phyloP scores from a whole-genome alignment of 345 rosid genomes.

The Trapa bicornis region DNA sequence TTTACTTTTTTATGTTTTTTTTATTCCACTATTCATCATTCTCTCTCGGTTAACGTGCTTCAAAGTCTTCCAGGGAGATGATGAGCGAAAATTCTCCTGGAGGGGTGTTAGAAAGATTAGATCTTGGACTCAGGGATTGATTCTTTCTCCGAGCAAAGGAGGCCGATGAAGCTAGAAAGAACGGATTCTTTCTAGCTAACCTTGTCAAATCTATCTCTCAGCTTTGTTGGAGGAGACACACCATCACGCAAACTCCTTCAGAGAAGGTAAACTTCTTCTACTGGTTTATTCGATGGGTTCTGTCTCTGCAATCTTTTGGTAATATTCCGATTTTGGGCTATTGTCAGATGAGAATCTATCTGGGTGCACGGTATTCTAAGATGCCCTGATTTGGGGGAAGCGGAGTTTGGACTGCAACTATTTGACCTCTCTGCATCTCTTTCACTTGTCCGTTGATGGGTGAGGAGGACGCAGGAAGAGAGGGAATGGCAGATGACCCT shows the following conservation, averaged over 20 bases:
- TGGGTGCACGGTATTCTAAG: not conserved
- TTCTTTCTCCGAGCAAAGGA: too few relatives aligned
- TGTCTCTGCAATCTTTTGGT: not conserved
- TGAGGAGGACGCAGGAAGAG: slow-evolving; percentile 44
- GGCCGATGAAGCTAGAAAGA: not conserved
- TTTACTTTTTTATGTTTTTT: not conserved
- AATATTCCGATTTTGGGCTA: not conserved
- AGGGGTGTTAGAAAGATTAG: too few relatives aligned
- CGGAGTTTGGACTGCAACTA: not conserved
- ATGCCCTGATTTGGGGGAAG: not conserved
- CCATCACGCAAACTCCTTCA: not conserved
- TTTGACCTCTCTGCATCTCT: not conserved
- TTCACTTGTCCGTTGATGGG: slow-evolving; percentile 37
- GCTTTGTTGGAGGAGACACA: not conserved
- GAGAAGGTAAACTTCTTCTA: not conserved
- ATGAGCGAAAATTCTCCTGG: not conserved
- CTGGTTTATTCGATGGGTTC: not conserved
- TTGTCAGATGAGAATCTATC: not conserved
- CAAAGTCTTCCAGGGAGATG: not conserved
- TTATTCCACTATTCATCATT: not conserved
- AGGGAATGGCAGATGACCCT: slow-evolving; percentile 18
- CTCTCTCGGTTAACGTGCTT: not conserved
- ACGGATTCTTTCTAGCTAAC: not conserved
- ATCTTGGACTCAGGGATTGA: too few relatives aligned
- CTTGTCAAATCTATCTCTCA: not conserved